A percentile compares a stretch with the other conserved stretches of the same genome.
These are phyloP conservation scores for Pseudocercospora vitis DNA, from an alignment of 2,329 filamentous ascomycete genomes.

Conservation along the genomic window DNA sequence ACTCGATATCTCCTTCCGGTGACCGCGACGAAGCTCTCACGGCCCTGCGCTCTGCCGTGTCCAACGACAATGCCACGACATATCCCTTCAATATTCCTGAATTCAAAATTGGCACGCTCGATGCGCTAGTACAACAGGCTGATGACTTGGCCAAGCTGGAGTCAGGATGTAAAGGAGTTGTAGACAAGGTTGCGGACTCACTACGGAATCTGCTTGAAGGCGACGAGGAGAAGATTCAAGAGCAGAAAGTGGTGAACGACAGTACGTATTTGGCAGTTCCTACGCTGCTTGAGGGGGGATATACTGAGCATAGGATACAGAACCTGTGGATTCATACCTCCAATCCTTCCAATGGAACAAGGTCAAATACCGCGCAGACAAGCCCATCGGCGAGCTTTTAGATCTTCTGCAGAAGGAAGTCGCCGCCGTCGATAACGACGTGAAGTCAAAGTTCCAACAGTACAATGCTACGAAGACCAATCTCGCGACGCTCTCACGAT, in stretches of 20 bases:
- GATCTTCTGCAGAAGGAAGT: slow-evolving; percentile 90
- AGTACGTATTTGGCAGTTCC: slow-evolving; percentile 58
- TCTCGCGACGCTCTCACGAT: slow-evolving; percentile 76
- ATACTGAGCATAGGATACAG: slow-evolving; percentile 49
- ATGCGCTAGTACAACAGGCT: slow-evolving; percentile 92
- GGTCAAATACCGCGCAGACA: slow-evolving; percentile 93
- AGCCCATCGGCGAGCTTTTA: slow-evolving; percentile 81
- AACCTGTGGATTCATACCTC: slow-evolving; percentile 93
- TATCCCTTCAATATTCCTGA: slow-evolving; percentile 79
- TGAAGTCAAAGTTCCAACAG: slow-evolving; percentile 90
- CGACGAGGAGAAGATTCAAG: slow-evolving; percentile 75
- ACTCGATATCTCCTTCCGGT: slow-evolving; percentile 78
- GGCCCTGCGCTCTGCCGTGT: slow-evolving; percentile 70
- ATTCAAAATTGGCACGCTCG: slow-evolving; percentile 97
- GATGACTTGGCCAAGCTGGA: slow-evolving; percentile 93
- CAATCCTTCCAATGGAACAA: slow-evolving; percentile 94
- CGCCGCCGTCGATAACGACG: slow-evolving; percentile 88
- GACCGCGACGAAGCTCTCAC: slow-evolving; percentile 79
- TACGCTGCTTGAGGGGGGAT: background rate
- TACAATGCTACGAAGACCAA: slow-evolving; percentile 90
- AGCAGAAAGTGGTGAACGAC: slow-evolving; percentile 92
- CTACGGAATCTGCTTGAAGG: slow-evolving; percentile 79
- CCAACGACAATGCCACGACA: slow-evolving; percentile 72
- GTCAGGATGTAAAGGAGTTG: slow-evolving; percentile 73
- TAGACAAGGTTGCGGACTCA: slow-evolving; percentile 84